Conservation (phyloP, 495 filamentous ascomycete genomes). For the Aspergillus avenaceus region DNA sequence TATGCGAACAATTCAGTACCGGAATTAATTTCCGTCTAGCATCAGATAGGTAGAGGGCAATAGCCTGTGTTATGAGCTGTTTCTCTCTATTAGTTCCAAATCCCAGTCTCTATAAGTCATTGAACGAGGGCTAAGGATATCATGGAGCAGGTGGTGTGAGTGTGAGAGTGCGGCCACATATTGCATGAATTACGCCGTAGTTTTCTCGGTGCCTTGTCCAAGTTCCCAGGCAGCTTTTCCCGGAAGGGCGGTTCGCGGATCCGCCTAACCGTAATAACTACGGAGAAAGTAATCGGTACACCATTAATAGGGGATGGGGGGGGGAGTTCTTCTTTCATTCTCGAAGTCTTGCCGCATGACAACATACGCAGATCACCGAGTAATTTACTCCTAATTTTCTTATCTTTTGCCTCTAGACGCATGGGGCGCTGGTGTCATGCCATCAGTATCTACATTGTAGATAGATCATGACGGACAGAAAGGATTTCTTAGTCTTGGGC, state of each 20-base stretch:
- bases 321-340: background rate
- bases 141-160: background rate
- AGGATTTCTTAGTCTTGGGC: background rate
- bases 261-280: background rate
- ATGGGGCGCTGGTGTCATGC: background rate
- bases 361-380: background rate
- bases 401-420: background rate
- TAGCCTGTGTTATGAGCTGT: too few relatives aligned
- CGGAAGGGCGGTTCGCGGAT: background rate
- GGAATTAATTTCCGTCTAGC: slow-evolving; percentile 4
- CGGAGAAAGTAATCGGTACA: background rate
- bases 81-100: too few relatives aligned
- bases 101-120: too few relatives aligned
- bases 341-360: background rate
- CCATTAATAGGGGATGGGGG: background rate
- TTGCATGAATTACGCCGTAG: background rate
- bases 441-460: background rate
- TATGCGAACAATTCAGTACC: background rate
- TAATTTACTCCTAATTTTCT: background rate
- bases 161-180: background rate
- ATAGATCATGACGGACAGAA: background rate
- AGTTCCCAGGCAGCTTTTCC: background rate
- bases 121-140: background rate
- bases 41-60: too few relatives aligned
- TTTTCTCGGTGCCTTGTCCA: background rate